Evolutionary conservation across 495 filamentous ascomycete species (phyloP).

Genomic region (Xylaria bambusicola): DNA sequence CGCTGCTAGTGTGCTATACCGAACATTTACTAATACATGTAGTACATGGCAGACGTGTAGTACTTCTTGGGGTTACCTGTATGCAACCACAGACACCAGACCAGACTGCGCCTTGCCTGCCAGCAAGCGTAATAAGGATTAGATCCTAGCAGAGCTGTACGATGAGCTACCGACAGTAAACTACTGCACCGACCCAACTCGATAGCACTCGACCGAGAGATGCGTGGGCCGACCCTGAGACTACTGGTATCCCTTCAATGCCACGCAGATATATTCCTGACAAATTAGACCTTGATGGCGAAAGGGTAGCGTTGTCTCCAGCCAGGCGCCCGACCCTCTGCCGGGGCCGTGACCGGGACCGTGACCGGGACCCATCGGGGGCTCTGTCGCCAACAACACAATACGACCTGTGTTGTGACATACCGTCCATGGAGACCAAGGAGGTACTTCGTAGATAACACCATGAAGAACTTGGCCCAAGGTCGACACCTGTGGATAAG

Average conservation of each 20-base stretch:
- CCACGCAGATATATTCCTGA: not conserved
- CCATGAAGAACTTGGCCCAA: constrained; percentile 2
- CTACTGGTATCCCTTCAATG: not conserved
- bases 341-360: no score
- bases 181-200: not conserved
- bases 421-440: not conserved
- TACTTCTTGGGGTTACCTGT: not conserved
- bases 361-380: no score
- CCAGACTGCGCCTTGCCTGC: constrained; percentile 20
- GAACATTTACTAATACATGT: not conserved
- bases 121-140: constrained; percentile 1
- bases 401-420: not conserved
- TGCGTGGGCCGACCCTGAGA: constrained; percentile 11
- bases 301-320: not conserved
- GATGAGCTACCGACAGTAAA: constrained; percentile 8
- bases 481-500: constrained; percentile 6
- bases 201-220: not conserved
- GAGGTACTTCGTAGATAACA: no score
- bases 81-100: constrained; percentile 8
- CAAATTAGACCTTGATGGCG: not conserved
- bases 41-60: not conserved
- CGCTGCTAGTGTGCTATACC: not conserved
- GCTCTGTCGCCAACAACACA: constrained; percentile 4
- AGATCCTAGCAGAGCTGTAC: not conserved
- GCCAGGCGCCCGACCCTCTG: not conserved